phyloP scores from a whole-genome alignment of 495 filamentous ascomycete genomes.

The Echria macrotheca region DNA sequence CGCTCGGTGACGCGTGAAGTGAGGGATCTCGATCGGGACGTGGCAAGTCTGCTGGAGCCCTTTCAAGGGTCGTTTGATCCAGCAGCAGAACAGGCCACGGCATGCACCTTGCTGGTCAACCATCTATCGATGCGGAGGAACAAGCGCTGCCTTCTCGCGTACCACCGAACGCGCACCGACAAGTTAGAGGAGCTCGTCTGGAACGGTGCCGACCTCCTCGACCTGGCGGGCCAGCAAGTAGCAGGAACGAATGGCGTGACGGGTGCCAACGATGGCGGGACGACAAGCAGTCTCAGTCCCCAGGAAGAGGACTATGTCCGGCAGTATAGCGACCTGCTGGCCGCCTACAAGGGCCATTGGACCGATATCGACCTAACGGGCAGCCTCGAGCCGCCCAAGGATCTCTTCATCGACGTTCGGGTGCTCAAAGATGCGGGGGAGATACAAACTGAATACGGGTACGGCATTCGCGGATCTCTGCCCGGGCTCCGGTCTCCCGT shows the following conservation, averaged over 20 bases:
- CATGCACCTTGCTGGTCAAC: constrained; percentile 84
- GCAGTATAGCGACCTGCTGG: constrained; percentile 84
- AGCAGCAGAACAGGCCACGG: constrained; percentile 72
- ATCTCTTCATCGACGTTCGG: constrained; percentile 96
- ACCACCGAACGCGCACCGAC: constrained; percentile 83
- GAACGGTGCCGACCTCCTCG: constrained; percentile 74
- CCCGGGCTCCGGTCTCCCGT: too few relatives aligned
- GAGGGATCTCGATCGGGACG: constrained; percentile 87
- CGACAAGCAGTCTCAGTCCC: constrained; percentile 77
- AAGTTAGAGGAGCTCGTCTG: constrained; percentile 94
- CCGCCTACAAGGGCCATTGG: constrained; percentile 97
- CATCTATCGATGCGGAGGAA: constrained; percentile 93
- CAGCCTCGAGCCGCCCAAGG: constrained; percentile 85
- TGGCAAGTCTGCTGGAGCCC: constrained; percentile 70
- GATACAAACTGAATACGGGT: constrained; percentile 99
- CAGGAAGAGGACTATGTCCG: constrained; percentile 97
- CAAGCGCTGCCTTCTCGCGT: constrained; percentile 92
- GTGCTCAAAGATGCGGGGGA: constrained; percentile 97
- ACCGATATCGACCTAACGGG: constrained; percentile 97
- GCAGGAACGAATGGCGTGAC: constrained; percentile 28
- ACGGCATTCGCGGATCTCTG: constrained; percentile 28
- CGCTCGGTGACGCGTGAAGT: constrained; percentile 86
- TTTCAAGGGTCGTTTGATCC: constrained; percentile 84
- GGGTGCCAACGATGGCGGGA: constrained; percentile 33
- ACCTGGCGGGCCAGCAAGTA: constrained; percentile 40